Evolutionary conservation across 202 grass and related monocot species (phyloP).

Genomic region (Cymbopogon flexuosus): DNA sequence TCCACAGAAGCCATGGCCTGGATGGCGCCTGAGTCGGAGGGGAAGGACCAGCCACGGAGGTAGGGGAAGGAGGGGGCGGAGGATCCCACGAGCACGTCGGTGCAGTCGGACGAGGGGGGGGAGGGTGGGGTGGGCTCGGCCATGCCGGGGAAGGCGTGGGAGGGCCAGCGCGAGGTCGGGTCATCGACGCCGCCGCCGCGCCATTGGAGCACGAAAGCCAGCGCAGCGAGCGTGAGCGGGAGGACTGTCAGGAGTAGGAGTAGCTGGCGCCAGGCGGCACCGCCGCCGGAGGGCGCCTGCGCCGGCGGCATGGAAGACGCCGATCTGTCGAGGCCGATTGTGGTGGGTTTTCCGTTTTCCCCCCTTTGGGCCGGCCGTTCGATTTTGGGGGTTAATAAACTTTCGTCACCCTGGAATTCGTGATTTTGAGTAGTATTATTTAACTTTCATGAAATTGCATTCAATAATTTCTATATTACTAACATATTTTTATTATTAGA

Average conservation of each 20-base stretch:
- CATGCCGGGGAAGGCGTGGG: conserved; percentile 47
- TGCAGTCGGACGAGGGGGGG: conserved; percentile 31
- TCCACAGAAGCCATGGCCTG: neutral
- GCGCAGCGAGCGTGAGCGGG: conserved; percentile 53
- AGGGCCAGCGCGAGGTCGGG: conserved; percentile 52
- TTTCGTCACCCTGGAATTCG: neutral
- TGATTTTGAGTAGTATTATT: neutral
- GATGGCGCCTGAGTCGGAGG: conserved; percentile 40
- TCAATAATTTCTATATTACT: neutral
- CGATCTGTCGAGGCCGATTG: conserved; percentile 1
- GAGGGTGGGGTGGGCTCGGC: conserved; percentile 45
- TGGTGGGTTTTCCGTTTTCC: neutral
- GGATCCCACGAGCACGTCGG: conserved; percentile 18
- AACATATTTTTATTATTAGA: neutral
- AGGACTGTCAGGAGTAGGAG: conserved; percentile 64
- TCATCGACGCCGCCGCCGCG: conserved; percentile 70
- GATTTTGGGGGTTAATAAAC: neutral
- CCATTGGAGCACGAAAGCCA: conserved; percentile 85
- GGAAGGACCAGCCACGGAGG: conserved; percentile 68
- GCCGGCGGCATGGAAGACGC: conserved; percentile 35
- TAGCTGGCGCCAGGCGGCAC: conserved; percentile 39
- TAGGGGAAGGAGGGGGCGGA: conserved; percentile 54
- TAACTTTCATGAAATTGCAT: neutral
- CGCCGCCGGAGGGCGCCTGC: conserved; percentile 17
- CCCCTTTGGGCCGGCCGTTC: neutral